phyloP scores from a whole-genome alignment of 1,139 yeast species.

The Nakaseomyces delphensis region DNA sequence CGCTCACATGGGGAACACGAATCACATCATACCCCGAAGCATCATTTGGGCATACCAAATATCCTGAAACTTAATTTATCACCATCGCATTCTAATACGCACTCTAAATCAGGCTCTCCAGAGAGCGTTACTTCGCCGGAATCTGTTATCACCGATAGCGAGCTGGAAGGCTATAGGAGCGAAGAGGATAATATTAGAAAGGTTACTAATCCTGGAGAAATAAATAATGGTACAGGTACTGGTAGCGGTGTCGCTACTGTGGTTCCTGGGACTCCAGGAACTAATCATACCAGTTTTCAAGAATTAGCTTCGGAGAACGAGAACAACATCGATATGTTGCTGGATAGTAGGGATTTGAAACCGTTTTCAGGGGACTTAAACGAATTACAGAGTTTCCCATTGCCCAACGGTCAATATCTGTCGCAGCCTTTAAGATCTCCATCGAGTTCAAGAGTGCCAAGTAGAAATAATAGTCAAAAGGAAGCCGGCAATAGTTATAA shows the following conservation, averaged over 20 bases:
- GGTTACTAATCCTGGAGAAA: background rate
- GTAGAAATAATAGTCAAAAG: constrained; percentile 2
- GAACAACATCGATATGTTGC: constrained; percentile 2
- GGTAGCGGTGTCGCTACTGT: background rate
- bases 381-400: constrained; percentile 2
- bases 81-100: background rate
- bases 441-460: constrained; percentile 1
- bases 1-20: background rate
- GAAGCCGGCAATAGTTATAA: background rate
- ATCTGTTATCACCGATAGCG: constrained; percentile 1
- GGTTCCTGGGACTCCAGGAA: background rate
- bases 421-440: background rate
- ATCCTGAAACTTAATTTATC: constrained; percentile 1
- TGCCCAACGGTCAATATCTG: background rate
- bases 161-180: background rate
- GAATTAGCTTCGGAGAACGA: background rate
- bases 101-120: constrained; percentile 2
- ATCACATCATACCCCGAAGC: background rate
- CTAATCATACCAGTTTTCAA: background rate
- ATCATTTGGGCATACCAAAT: constrained; percentile 1
- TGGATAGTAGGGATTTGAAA: constrained; percentile 2
- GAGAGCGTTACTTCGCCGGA: constrained; percentile 1
- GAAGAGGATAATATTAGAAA: background rate
- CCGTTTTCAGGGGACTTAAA: constrained; percentile 1
- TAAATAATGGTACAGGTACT: background rate